Base-by-base conservation (phyloP, 2,329 filamentous ascomycete species). In the Nectriaceae sp. region DNA sequence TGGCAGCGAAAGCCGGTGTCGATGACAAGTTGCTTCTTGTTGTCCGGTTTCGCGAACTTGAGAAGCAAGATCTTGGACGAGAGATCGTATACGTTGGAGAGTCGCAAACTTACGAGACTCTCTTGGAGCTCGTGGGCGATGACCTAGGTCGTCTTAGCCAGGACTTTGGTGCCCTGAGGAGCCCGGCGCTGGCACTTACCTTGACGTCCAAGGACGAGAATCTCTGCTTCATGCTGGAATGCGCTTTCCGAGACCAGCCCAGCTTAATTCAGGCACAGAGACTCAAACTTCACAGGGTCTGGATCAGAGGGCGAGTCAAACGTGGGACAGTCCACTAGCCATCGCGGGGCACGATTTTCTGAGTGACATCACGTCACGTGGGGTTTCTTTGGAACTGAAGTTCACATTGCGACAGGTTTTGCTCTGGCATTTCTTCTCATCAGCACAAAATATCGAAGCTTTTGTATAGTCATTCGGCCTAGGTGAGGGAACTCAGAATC, bases 1-100 rank as follows among this genome's bases (percentile, higher is more conserved):
- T 99, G 94, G 70, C 90, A 95, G 65, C 94, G 90, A 70, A 99
- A 99, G 22, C 94, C 94, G 2, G 90, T 94, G 68, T 99, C 94
- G 61, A 99, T 84, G 43, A 99, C 78, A 21, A 99, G 79, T 68
- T 97, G 93, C 66, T 94, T 87, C 70, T 92, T 91, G 58, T 87
- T 82, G 64, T 93, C 87, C 37, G 93, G 90, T 68, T 94, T 96
- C 46, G 91, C 85, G 66, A 99, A 94, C 67, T 97, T 97, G 70
- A 99, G 82, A 21, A 97, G 85, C 65, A 97, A 90, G 65, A 97
- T 97, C 66, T 93, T 91, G 56, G 91, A 91, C 54, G 90, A 96
- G 50, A 99, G 83, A 69, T 99, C 94, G 75, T 99, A 97, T 68
- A 97, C 87, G 67, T 99, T 99, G 54, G 89, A 84, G 42, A 97